Percentiles rank a stretch among this genome's conserved stretches.
Conservation (phyloP, 75 land plant genomes). For the Picea glauca region DNA sequence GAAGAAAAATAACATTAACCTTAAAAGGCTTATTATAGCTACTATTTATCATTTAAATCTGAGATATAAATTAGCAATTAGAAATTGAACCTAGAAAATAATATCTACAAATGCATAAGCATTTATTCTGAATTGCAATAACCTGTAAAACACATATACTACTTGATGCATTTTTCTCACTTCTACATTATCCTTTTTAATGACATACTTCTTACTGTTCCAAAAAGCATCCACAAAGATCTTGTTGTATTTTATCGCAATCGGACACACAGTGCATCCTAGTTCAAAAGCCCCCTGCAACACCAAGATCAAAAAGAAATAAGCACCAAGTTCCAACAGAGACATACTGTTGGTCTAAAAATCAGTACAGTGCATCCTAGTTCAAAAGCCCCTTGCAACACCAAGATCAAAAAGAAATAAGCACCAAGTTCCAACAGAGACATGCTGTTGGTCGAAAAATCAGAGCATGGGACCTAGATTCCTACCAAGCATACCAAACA, state of each 20-base stretch:
- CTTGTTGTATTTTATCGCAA: constrained; percentile 97
- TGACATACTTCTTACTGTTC: constrained; percentile 92
- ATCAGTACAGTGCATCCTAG: constrained; percentile 74
- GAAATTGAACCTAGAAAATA: background rate
- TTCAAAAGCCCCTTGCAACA: constrained; percentile 90
- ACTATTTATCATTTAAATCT: background rate
- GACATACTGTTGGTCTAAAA: background rate
- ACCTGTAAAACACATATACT: background rate
- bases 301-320: background rate
- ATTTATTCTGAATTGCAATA: background rate
- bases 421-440: background rate
- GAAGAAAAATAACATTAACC: background rate
- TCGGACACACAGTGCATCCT: constrained; percentile 90
- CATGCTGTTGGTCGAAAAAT: background rate
- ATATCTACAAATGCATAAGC: background rate
- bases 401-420: background rate
- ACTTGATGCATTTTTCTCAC: background rate
- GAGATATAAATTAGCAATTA: background rate
- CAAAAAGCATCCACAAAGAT: constrained; percentile 97
- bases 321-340: background rate
- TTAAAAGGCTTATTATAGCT: background rate
- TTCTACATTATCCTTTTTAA: background rate
- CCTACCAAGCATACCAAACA: background rate
- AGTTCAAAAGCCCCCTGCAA: constrained; percentile 95
- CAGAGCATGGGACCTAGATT: background rate